Conservation (phyloP, 1,284 basidiomycete species). For the Phlebopus sp. region DNA sequence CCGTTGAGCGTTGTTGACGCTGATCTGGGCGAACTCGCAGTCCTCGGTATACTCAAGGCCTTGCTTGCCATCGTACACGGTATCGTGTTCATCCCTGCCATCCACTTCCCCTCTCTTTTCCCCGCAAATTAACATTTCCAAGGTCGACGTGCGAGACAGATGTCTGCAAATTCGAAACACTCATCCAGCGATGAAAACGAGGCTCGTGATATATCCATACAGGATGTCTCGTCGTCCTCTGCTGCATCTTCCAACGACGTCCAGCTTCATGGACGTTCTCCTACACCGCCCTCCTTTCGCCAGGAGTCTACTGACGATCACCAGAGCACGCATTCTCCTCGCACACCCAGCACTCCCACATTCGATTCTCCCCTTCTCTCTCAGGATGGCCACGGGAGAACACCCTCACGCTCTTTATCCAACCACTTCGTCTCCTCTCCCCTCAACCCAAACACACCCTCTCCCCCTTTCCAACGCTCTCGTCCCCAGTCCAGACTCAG, state of each 20-base stretch:
- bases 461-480: constrained; percentile 24
- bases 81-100: too few relatives aligned
- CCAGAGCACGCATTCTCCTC: constrained; percentile 9
- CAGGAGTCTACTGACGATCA: constrained; percentile 1
- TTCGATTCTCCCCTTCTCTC: constrained; percentile 15
- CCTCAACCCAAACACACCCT: constrained; percentile 41
- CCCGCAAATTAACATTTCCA: too few relatives aligned
- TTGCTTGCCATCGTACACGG: too few relatives aligned
- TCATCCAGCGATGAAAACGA: constrained; percentile 4
- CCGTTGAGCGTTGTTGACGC: too few relatives aligned
- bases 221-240: background rate
- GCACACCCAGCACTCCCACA: constrained; percentile 21
- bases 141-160: background rate
- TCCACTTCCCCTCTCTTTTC: too few relatives aligned
- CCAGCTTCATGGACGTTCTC: background rate
- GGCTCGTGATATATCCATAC: background rate
- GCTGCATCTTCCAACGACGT: constrained; percentile 1
- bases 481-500: constrained; percentile 34
- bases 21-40: too few relatives aligned
- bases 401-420: constrained; percentile 32
- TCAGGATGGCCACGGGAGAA: constrained; percentile 14
- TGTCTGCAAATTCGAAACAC: background rate
- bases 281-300: background rate
- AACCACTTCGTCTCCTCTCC: constrained; percentile 43
- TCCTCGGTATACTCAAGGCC: too few relatives aligned